Evolutionary conservation across 2,329 filamentous ascomycete species (phyloP).

Genomic region (Neonectria hederae): DNA sequence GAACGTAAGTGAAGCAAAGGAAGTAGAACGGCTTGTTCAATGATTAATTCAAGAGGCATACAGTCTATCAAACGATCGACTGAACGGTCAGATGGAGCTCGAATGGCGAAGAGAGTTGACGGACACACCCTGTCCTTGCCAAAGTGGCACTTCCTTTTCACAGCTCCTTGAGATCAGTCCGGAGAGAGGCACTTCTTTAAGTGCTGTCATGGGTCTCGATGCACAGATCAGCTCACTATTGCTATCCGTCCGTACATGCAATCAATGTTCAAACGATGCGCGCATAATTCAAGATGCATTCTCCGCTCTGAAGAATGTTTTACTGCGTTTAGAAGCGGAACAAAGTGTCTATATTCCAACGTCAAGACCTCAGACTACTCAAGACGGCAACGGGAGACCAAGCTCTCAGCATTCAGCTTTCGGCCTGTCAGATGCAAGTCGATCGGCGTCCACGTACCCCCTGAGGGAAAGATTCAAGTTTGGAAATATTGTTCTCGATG

Average conservation of each 20-base stretch:
- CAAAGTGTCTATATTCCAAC: conserved; percentile 8
- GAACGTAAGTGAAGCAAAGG: background rate
- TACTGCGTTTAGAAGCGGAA: conserved; percentile 5
- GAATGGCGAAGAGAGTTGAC: conserved; percentile 2
- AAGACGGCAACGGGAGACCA: conserved; percentile 4
- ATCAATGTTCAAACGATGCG: conserved; percentile 8
- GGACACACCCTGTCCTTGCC: conserved; percentile 6
- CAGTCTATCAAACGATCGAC: background rate
- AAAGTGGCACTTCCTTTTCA: conserved; percentile 7
- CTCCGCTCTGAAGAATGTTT: conserved; percentile 4
- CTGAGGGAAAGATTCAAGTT: background rate
- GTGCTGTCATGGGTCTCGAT: conserved; percentile 5
- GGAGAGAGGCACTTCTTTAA: conserved; percentile 2
- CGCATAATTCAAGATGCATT: conserved; percentile 5
- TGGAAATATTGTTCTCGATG: conserved; percentile 2
- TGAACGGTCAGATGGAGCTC: conserved; percentile 4
- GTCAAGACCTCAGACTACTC: background rate
- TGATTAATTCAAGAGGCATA: conserved; percentile 5
- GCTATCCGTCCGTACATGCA: conserved; percentile 6
- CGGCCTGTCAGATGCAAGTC: background rate
- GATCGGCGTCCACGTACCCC: background rate
- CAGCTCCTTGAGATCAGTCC: conserved; percentile 4
- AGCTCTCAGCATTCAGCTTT: background rate
- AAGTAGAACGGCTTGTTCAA: background rate
- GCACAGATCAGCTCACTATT: conserved; percentile 12